phyloP scores from a whole-genome alignment of 176 grass and related monocot species.

The Oryza meyeriana region DNA sequence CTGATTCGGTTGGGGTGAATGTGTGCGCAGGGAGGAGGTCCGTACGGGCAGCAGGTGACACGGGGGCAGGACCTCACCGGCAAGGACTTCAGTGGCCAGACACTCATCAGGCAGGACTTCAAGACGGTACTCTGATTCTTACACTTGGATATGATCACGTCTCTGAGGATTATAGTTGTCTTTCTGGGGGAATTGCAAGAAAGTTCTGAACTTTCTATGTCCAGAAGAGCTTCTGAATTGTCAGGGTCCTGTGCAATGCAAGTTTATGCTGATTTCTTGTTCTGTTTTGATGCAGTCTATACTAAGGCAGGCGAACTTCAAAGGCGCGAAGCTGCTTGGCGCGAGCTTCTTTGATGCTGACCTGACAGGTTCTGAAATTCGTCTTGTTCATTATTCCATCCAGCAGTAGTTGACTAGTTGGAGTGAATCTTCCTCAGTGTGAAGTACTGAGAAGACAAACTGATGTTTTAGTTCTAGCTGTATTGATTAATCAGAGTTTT shows the following conservation, averaged over 20 bases:
- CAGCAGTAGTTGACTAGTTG: neutral
- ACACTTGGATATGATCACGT: neutral
- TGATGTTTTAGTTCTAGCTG: neutral
- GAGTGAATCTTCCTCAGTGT: neutral
- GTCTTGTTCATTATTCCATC: neutral
- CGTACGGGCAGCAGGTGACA: slow-evolving; percentile 82
- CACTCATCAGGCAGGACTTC: slow-evolving; percentile 94
- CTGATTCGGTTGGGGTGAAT: neutral
- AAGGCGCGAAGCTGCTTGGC: slow-evolving; percentile 69
- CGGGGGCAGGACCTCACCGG: slow-evolving; percentile 89
- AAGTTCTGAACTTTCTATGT: neutral
- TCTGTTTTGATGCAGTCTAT: slow-evolving; percentile 47
- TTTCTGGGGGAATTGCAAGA: neutral
- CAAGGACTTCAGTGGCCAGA: slow-evolving; percentile 91
- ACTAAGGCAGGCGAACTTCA: slow-evolving; percentile 84
- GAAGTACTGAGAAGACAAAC: neutral
- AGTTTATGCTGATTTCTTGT: neutral
- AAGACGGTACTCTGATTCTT: slow-evolving; percentile 56
- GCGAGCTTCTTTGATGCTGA: slow-evolving; percentile 92
- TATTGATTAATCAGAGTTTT: neutral
- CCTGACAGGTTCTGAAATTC: slow-evolving; percentile 50
- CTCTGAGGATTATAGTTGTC: neutral
- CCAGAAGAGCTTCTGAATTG: neutral
- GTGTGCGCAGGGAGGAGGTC: slow-evolving; percentile 66
- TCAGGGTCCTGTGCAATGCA: neutral